A percentile compares a stretch with the other conserved stretches of the same genome.
These are phyloP conservation scores for Rosa persica DNA, from an alignment of 306 rosid genomes.

Conservation along the genomic window DNA sequence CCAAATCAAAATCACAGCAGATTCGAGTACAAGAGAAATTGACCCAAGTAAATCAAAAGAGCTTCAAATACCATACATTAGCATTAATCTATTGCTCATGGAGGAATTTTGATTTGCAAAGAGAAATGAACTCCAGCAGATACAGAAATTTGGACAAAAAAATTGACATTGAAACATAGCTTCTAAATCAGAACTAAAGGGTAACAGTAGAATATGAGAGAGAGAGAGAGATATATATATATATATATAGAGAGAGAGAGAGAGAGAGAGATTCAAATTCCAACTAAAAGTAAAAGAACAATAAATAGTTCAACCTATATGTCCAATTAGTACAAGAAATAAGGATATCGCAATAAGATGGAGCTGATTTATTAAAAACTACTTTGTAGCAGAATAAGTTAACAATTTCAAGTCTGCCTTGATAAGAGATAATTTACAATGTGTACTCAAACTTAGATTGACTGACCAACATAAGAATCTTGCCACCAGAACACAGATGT, in stretches of 20 bases:
- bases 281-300: background rate
- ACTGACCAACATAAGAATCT: slow-evolving; percentile 69
- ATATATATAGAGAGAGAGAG: no score
- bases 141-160: no score
- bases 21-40: background rate
- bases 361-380: background rate
- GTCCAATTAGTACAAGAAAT: background rate
- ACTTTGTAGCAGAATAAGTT: no score
- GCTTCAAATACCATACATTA: background rate
- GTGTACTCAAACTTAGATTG: slow-evolving; percentile 81
- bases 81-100: background rate
- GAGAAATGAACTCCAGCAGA: no score
- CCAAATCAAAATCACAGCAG: background rate
- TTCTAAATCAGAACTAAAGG: no score
- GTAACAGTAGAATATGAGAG: no score
- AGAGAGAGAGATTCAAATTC: no score
- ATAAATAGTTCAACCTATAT: background rate
- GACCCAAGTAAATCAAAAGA: background rate
- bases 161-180: no score
- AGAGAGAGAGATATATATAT: no score
- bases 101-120: no score
- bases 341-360: background rate
- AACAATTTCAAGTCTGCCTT: background rate
- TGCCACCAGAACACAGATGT: slow-evolving; percentile 67
- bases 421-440: background rate